Base-by-base conservation (phyloP, 2,329 filamentous ascomycete genomes). In the Metarhizium humberi region DNA sequence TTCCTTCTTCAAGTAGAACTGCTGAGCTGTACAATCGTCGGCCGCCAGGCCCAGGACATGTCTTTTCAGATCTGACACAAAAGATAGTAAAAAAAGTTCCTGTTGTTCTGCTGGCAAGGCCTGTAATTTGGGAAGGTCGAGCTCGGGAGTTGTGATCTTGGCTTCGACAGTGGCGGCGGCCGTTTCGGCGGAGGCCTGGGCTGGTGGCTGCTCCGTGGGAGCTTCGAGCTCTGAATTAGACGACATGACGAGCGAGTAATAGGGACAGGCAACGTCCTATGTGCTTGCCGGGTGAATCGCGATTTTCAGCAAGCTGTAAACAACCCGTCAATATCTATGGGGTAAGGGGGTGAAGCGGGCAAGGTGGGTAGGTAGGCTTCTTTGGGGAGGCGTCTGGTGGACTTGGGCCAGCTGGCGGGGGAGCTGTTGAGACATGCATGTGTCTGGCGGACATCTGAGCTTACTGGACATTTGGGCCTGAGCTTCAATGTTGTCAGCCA, bases 21-120 rank as follows among this genome's bases (percentile, higher is more conserved):
- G 94, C 73, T 96, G 88, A 13, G 88, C 82, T 25, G 89, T 92
- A 62, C 92, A 88, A 67, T 88, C 88, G 62, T 96, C 90, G 58
- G 84, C 78, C 53, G 84, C 81, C 50, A 97, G 80, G 16, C 76
- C 76, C 54, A 85, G 78, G 48, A 95, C 88, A 78, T 96, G 88
- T 62, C 87, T 87, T 59, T 85, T 86, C 55, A 99, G 79, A 58
- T 87, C 84, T 32, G 91, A 87, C 40, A 92, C 87, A 68, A 95
- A 96, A 30, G 86, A 95, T 57, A 99, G 79, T 59, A 99, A 81
- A 71, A 94, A 95, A 13, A 99, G 82, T 66, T 96, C 92, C 73
- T 99, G 94, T 71, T 99, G 94, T 74, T 99, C 94, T 54, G 89
- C 84, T 47, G 92, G 90, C 50, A 97, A 82, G 53, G 88, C 81